Evolutionary conservation across 1,139 yeast species (phyloP), one percentile per base, ranked within the genome.

Genomic region (Yamadazyma triangularis): DNA sequence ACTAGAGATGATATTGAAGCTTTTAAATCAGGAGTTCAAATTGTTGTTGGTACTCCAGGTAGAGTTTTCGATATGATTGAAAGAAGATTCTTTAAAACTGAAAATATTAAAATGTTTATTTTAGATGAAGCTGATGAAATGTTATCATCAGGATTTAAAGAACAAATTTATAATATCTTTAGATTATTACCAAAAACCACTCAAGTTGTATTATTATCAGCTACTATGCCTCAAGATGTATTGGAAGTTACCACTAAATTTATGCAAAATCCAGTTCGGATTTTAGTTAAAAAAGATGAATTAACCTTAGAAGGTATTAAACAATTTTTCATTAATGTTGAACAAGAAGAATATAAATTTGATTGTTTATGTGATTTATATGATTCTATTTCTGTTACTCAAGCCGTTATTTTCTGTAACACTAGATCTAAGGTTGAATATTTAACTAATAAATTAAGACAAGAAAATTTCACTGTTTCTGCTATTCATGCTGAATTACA

Each of bases 71-170:
- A 91, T 67, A 89, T 91, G 95, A 91, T 91, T 61, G 88, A 86
- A 68, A 81, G 96, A 68, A 81, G 96, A 64, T 76, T 74, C 70
- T 81, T 91, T 70, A 82, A 77, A 67, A 87, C 96, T 51, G 83
- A 85, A 55, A 76, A 82, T 66, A 74, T 91, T 61, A 87, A 88
- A 77, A 89, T 91, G 96, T 84, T 91, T 73, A 85, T 91, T 62
- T 78, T 91, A 66, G 98, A 91, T 73, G 98, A 91, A 75, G 98
- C 98, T 60, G 98, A 91, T 77, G 96, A 89, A 75, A 82, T 91
- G 91, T 79, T 91, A 66, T 80, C 93, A 38, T 78, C 94, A 51
- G 98, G 98, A 53, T 91, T 91, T 83, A 86, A 85, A 73, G 94
- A 86, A 64, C 97, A 91, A 74, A 91, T 91, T 59, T 88, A 89